These are phyloP conservation scores for Malassezia equina DNA, from an alignment of 1,284 basidiomycete genomes.

Conservation along the genomic window DNA sequence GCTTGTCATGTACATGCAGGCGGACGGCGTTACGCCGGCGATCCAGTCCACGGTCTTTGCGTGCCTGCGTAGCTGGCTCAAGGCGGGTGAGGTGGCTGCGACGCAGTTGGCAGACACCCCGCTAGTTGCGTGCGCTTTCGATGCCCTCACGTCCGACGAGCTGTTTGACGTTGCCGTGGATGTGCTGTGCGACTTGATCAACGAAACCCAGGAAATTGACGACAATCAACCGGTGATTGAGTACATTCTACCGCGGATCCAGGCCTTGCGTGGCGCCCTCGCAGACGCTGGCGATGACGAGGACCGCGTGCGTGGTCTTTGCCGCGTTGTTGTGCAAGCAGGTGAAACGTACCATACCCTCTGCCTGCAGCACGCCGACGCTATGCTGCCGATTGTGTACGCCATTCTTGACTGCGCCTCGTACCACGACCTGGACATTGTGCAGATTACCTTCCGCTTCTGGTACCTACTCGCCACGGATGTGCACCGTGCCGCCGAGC, in stretches of 20 bases:
- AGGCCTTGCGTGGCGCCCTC: constrained; percentile 29
- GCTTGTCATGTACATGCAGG: constrained; percentile 79
- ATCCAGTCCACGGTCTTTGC: constrained; percentile 81
- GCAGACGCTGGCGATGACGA: constrained; percentile 54
- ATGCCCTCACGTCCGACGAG: constrained; percentile 53
- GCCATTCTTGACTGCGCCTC: constrained; percentile 88
- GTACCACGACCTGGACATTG: constrained; percentile 87
- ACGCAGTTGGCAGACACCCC: constrained; percentile 63
- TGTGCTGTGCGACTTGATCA: constrained; percentile 83
- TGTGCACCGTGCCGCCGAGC: constrained; percentile 15
- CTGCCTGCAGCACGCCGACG: constrained; percentile 76
- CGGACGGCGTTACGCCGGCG: constrained; percentile 67
- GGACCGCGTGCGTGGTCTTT: constrained; percentile 79
- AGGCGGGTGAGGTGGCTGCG: constrained; percentile 70
- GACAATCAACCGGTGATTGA: constrained; percentile 85
- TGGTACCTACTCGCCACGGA: constrained; percentile 62
- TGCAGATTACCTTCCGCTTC: constrained; percentile 94
- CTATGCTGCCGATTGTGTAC: constrained; percentile 85
- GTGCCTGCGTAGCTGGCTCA: constrained; percentile 77
- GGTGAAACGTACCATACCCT: constrained; percentile 88
- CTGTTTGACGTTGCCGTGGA: constrained; percentile 89
- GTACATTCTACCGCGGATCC: constrained; percentile 61
- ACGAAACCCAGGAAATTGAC: constrained; percentile 94
- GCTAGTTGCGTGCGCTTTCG: constrained; percentile 59
- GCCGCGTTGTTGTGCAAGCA: constrained; percentile 85